Base-by-base conservation (phyloP, 2,329 filamentous ascomycete species). In the Paecilomyces formosus region DNA sequence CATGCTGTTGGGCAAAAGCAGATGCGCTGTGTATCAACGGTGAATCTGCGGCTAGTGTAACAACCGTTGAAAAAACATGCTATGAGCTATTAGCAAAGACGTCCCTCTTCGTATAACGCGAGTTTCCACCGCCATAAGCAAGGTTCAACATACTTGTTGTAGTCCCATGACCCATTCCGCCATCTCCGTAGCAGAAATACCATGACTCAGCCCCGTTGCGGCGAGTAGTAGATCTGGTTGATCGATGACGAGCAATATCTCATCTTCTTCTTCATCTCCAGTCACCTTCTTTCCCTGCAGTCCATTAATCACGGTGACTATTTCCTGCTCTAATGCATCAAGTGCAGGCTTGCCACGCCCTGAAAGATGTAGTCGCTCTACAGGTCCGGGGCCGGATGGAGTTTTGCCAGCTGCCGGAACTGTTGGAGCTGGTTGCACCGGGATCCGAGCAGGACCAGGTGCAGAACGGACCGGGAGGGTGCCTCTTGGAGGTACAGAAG, bases 41-140 rank as follows among this genome's bases (percentile, higher is more conserved):
- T 1, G 83, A 79, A 70, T 94, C 91, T 24, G 90, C 88, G n/a
- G 88, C 81, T 26, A 89, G 70, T 0, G 87, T 84, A 50, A 94
- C 65, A 18, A 94, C 73, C 2, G 85, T 84, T 56, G 87, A 79
- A 74, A 91, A 80, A 4, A 86, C 83, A 63, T 80, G 76, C 85
- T 88, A 49, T 56, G 53, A 63, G 55, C 56, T 45, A 26, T 39
- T 13, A 30, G 30, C 55, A 31, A n/a, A 51, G 31, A 1, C 39
- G 15, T 52, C 13, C 26, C 5, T 3, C 2, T 6, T 3, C 24
- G n/a, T 26, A 3, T 26, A 26, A 26, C 24, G 24, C 1, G 3
- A 6, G 6, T 26, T 45, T 22, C 12, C 28, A 24, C 28, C 4
- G 24, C 13, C 22, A 2, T 30, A 31, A 18, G 6, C 5, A 21